A percentile compares a stretch with the other conserved stretches of the same genome.
Conservation (phyloP, 2,329 filamentous ascomycete species). For the Metarhizium guizhouense region DNA sequence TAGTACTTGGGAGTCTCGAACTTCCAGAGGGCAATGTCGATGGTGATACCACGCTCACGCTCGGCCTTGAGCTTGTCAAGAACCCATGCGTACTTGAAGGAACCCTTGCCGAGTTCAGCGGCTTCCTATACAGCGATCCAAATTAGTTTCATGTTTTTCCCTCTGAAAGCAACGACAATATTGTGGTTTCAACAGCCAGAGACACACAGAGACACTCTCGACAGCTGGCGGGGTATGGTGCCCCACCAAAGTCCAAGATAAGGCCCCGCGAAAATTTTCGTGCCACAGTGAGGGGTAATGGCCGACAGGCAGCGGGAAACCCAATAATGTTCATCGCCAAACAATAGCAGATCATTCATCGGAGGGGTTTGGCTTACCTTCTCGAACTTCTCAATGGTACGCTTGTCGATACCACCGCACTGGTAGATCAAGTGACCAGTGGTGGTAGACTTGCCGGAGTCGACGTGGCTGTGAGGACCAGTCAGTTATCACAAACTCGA, state of each 20-base stretch:
- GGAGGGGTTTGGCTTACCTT: conserved; percentile 57
- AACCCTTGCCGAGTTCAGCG: conserved; percentile 98
- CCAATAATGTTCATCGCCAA: neutral
- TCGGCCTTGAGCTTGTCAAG: conserved; percentile 99
- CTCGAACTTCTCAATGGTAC: conserved; percentile 99
- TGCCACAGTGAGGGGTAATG: conserved; percentile 2
- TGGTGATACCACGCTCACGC: conserved; percentile 99
- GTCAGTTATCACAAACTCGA: conserved; percentile 20
- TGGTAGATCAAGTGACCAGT: conserved; percentile 98
- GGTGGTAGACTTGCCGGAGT: conserved; percentile 98
- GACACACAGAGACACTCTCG: neutral
- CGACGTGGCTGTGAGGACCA: conserved; percentile 66
- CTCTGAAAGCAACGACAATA: neutral
- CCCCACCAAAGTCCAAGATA: conserved; percentile 10
- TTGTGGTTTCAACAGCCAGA: neutral
- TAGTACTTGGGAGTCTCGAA: conserved; percentile 98
- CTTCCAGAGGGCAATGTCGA: conserved; percentile 99
- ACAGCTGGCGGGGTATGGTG: conserved; percentile 8
- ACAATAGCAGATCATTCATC: neutral
- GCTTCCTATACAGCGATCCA: conserved; percentile 63
- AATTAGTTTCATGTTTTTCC: neutral
- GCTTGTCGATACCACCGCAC: conserved; percentile 99
- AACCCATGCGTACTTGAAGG: conserved; percentile 99
- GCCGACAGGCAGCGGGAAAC: conserved; percentile 4
- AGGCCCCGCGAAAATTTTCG: conserved; percentile 10